Conservation (phyloP, 1,284 basidiomycete genomes). For the Ceratobasidium sp. region DNA sequence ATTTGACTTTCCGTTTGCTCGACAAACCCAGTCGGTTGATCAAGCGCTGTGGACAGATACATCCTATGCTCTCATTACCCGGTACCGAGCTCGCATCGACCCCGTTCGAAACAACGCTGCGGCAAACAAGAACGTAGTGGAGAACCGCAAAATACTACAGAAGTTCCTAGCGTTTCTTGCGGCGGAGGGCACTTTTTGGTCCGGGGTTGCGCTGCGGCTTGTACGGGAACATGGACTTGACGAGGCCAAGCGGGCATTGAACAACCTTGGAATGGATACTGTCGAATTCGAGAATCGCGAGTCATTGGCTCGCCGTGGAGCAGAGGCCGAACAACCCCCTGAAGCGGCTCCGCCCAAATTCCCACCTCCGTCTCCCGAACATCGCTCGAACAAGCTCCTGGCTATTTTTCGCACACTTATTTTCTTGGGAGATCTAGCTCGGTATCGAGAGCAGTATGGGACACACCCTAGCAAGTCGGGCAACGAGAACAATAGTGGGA, state of each 20-base stretch:
- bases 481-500: conserved; percentile 9
- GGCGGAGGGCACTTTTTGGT: conserved; percentile 90
- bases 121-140: conserved; percentile 63
- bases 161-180: conserved; percentile 86
- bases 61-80: conserved; percentile 83
- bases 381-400: conserved; percentile 67
- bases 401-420: conserved; percentile 88
- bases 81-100: conserved; percentile 77
- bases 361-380: conserved; percentile 57
- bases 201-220: conserved; percentile 73
- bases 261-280: conserved; percentile 60
- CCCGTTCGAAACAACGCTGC: conserved; percentile 51
- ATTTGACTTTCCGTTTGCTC: conserved; percentile 74
- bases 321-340: conserved; percentile 1
- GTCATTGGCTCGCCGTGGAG: conserved; percentile 38
- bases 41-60: conserved; percentile 91
- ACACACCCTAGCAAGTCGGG: conserved; percentile 56
- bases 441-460: conserved; percentile 90
- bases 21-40: conserved; percentile 81
- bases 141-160: conserved; percentile 84
- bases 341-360: conserved; percentile 34
- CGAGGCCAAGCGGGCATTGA: conserved; percentile 64
- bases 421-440: conserved; percentile 91
- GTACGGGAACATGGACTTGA: conserved; percentile 70
- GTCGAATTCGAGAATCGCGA: conserved; percentile 41